Conservation (phyloP, 352 stramenopile genomes). For the Globisporangium spiculum region DNA sequence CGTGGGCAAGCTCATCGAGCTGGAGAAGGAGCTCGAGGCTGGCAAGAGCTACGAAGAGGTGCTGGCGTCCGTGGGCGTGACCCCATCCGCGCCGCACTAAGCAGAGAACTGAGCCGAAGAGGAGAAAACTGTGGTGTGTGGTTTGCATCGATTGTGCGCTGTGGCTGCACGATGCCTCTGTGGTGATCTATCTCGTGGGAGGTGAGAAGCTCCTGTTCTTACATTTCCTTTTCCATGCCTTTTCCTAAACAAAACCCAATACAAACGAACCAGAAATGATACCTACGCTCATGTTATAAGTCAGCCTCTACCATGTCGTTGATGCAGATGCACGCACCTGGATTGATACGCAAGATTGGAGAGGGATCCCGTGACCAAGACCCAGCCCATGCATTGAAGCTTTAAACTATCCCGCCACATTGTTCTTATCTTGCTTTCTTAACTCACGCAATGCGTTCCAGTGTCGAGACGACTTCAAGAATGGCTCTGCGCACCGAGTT, state of each 20-base stretch:
- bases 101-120: neutral
- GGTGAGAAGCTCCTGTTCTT: neutral
- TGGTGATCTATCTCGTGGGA: neutral
- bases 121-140: neutral
- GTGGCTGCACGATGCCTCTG: neutral
- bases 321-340: neutral
- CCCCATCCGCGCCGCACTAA: conserved; percentile 7
- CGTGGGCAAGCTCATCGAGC: conserved; percentile 87
- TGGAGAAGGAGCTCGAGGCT: conserved; percentile 86
- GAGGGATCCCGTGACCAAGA: too few relatives aligned
- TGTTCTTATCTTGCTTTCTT: neutral
- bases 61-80: conserved; percentile 53
- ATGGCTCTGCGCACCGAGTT: conserved; percentile 3
- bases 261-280: neutral
- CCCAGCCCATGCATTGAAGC: too few relatives aligned
- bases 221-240: neutral
- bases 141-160: neutral
- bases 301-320: neutral
- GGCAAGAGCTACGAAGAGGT: conserved; percentile 66
- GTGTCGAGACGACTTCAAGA: conserved; percentile 1
- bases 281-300: neutral
- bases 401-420: neutral
- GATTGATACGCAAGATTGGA: neutral
- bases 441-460: conserved; percentile 7
- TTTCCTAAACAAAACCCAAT: neutral